Evolutionary conservation across 495 filamentous ascomycete species (phyloP).

Genomic region (Aspergillus indologenus): DNA sequence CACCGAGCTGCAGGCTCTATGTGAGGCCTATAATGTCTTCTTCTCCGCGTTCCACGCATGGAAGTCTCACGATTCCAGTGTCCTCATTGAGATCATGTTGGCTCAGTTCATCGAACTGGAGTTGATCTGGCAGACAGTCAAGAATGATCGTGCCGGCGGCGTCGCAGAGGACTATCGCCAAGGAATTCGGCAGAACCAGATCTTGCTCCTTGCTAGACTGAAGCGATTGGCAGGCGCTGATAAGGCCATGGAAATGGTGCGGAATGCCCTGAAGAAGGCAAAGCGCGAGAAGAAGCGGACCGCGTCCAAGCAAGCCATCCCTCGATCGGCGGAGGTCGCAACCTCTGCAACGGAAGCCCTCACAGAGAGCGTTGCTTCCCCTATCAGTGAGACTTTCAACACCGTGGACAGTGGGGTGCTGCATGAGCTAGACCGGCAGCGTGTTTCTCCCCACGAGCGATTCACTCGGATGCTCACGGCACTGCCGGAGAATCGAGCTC

Average conservation of each 20-base stretch:
- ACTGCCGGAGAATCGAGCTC: slow-evolving; percentile 76
- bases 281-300: slow-evolving; percentile 60
- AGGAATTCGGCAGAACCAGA: slow-evolving; percentile 90
- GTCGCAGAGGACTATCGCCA: slow-evolving; percentile 87
- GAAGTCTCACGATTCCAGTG: slow-evolving; percentile 88
- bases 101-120: slow-evolving; percentile 94
- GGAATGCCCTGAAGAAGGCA: slow-evolving; percentile 76
- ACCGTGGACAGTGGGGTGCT: slow-evolving; percentile 38
- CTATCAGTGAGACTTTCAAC: slow-evolving; percentile 47
- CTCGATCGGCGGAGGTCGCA: slow-evolving; percentile 42
- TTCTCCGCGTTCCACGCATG: slow-evolving; percentile 90
- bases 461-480: slow-evolving; percentile 57
- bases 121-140: slow-evolving; percentile 94
- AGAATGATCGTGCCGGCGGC: slow-evolving; percentile 78
- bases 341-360: slow-evolving; percentile 34
- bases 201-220: slow-evolving; percentile 81
- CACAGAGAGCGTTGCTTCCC: slow-evolving; percentile 43
- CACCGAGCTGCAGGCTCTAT: slow-evolving; percentile 43
- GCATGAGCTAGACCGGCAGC: slow-evolving; percentile 37
- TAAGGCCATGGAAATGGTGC: slow-evolving; percentile 76
- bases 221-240: slow-evolving; percentile 84
- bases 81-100: slow-evolving; percentile 90
- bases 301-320: slow-evolving; percentile 58
- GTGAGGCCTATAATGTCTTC: slow-evolving; percentile 73
- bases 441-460: slow-evolving; percentile 40